Evolutionary conservation across 108 stramenopile species (phyloP), one percentile per base, ranked within the genome.

Genomic region (Conticribra guillardii): DNA sequence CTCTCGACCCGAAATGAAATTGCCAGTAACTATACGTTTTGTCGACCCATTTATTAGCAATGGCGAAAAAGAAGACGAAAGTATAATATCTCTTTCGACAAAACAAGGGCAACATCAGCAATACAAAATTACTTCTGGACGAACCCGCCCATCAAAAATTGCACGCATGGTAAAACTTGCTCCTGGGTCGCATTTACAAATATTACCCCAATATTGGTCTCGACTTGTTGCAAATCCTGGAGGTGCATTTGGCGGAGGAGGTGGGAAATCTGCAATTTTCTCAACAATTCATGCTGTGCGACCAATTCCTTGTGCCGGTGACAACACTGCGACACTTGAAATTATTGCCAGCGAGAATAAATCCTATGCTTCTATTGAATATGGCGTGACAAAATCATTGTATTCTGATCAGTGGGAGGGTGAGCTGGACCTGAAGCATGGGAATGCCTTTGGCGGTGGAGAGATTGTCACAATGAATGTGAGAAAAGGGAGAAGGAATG

Each of bases 381-480:
- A 94, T 53, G 93, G 93, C 4, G 47, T 94, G 28, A 81, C 86
- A 18, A 89, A 88, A 69, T 89, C 87, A 15, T 69, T 91, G 22
- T 94, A 89, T 60, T 87, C 88, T 8, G 87, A 84, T 62, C 67
- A 73, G 34, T 94, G 93, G 93, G 80, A 81, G 45, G 80, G 80
- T 11, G 80, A 81, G 33, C 59, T 81, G 19, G 80, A 74, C 33
- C 56, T 81, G 45, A 71, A 73, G 53, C 74, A 81, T 59, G 54
- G 23, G 11, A 81, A 81, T 60, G 59, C 85, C n/a, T 86, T 94
- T 65, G 93, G 93, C 48, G 89, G 90, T 14, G 93, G 93, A 9
- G 93, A 94, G 46, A 50, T 76, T 14, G 52, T 85, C 16, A 85
- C 84, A 18, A 28, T 91, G 11, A 79, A 76, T 54, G 81, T 94